phyloP scores from a whole-genome alignment of 2,329 filamentous ascomycete species.

The Fusarium sp. region DNA sequence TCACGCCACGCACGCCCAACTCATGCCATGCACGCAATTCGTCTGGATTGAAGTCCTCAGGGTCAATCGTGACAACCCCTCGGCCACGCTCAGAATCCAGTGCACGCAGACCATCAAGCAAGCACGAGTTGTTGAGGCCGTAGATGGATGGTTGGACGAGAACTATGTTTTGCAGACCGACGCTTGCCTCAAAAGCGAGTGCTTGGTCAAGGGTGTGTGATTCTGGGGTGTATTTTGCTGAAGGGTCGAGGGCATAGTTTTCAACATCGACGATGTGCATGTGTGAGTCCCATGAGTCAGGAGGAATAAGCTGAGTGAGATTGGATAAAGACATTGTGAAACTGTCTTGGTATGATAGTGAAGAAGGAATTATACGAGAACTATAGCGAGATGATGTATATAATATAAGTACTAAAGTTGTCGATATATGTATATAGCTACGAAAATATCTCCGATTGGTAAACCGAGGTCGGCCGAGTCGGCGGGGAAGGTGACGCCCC shows the following conservation, averaged over 20 bases:
- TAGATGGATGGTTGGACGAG: conserved; percentile 74
- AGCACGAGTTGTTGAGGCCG: conserved; percentile 70
- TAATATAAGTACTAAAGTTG: background rate
- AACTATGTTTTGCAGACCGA: conserved; percentile 69
- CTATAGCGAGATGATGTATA: background rate
- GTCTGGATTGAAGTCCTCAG: conserved; percentile 53
- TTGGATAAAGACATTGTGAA: conserved; percentile 4
- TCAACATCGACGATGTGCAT: conserved; percentile 72
- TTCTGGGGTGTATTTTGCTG: conserved; percentile 65
- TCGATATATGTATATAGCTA: background rate
- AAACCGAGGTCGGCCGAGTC: conserved; percentile 32
- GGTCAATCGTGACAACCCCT: conserved; percentile 70
- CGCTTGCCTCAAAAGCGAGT: conserved; percentile 61
- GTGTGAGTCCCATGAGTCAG: conserved; percentile 70
- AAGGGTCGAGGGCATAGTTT: conserved; percentile 61
- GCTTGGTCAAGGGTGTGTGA: conserved; percentile 65
- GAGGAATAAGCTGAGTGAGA: conserved; percentile 53
- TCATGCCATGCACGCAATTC: conserved; percentile 66
- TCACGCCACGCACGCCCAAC: conserved; percentile 69
- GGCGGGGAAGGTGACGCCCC: conserved; percentile 16
- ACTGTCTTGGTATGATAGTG: background rate
- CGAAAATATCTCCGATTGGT: conserved; percentile 5
- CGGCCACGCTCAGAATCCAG: conserved; percentile 65
- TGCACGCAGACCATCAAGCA: conserved; percentile 65
- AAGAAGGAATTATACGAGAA: background rate